phyloP scores from a whole-genome alignment of 116 monocot genomes.

The Dioscorea cayenensis region DNA sequence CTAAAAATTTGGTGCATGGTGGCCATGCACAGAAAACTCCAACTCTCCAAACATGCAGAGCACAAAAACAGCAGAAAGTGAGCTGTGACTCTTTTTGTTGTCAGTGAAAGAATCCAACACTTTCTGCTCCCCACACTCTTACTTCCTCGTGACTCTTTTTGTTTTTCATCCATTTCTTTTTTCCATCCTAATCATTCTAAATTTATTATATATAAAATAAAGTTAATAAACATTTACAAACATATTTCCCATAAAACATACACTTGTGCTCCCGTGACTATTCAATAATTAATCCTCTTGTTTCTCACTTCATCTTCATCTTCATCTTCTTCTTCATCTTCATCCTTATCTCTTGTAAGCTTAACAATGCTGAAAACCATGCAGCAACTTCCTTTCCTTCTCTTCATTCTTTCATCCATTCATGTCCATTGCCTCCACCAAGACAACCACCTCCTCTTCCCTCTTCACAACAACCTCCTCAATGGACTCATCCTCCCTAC shows the following conservation, averaged over 20 bases:
- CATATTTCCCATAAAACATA: too few relatives aligned
- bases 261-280: conserved; percentile 28
- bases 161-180: too few relatives aligned
- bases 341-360: neutral
- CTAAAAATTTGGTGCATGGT: too few relatives aligned
- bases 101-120: neutral
- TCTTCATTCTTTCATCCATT: neutral
- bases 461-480: conserved; percentile 15
- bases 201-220: too few relatives aligned
- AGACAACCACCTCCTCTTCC: conserved; percentile 14
- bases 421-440: neutral
- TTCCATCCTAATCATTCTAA: too few relatives aligned
- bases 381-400: neutral
- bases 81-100: neutral
- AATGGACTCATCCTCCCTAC: conserved; percentile 1
- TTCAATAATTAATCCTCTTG: conserved; percentile 59
- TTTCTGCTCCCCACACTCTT: too few relatives aligned
- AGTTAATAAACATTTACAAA: too few relatives aligned
- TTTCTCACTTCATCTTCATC: neutral
- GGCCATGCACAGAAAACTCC: too few relatives aligned
- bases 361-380: neutral
- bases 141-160: too few relatives aligned
- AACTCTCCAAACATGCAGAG: too few relatives aligned
- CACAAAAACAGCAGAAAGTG: too few relatives aligned
- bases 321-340: neutral